Conservation (phyloP, 192 early-diverging fungal genomes). For the Powellomyces hirtus region DNA sequence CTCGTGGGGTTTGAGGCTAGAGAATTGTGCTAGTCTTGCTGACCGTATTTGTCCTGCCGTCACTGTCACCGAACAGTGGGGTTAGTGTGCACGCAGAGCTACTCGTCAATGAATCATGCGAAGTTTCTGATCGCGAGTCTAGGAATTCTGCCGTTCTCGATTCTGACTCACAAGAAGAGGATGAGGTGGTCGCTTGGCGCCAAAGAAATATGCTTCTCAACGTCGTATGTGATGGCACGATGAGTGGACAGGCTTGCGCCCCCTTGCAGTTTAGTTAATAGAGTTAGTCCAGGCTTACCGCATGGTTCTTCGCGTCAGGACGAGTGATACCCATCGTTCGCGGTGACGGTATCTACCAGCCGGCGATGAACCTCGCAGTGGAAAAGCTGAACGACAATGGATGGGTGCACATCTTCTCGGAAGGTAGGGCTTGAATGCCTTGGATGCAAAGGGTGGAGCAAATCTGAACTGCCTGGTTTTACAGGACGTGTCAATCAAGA, state of each 20-base stretch:
- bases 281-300: constrained; percentile 15
- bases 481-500: constrained; percentile 36
- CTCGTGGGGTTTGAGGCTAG: too few species aligned
- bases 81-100: too few species aligned
- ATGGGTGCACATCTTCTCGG: constrained; percentile 93
- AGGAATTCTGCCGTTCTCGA: constrained; percentile 28
- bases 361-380: constrained; percentile 75
- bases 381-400: constrained; percentile 60
- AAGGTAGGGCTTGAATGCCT: too few species aligned
- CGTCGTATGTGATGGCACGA: constrained; percentile 37
- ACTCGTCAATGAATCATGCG: too few species aligned
- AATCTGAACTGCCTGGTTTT: too few species aligned
- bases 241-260: background rate
- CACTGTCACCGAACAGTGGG: too few species aligned
- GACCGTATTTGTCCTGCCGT: too few species aligned
- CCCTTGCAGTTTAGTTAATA: background rate
- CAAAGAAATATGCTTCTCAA: constrained; percentile 79
- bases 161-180: constrained; percentile 29
- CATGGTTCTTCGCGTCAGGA: constrained; percentile 65
- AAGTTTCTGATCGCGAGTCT: too few species aligned
- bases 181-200: constrained; percentile 88
- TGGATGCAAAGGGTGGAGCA: too few species aligned
- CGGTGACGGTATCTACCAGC: constrained; percentile 82
- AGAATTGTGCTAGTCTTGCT: too few species aligned
- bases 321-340: constrained; percentile 81